Evolutionary conservation across 352 stramenopile genomes (phyloP).

Genomic region (Pythium rishiriense): DNA sequence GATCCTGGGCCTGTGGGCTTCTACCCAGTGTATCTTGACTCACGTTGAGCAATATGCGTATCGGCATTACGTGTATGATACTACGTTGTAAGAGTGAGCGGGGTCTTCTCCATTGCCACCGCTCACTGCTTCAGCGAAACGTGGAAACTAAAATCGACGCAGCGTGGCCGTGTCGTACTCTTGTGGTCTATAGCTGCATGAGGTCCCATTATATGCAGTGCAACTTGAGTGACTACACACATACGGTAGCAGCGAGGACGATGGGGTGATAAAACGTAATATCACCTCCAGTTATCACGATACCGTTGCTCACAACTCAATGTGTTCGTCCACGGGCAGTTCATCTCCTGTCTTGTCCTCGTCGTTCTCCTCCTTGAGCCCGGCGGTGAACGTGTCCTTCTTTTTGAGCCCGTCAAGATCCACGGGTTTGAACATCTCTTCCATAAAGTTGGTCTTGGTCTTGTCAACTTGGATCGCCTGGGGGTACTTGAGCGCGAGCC

Average conservation of each 20-base stretch:
- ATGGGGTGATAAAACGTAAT: too few relatives aligned
- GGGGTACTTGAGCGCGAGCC: slow-evolving; percentile 60
- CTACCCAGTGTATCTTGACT: background rate
- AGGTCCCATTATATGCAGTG: too few relatives aligned
- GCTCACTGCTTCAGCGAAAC: too few relatives aligned
- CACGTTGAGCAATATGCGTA: background rate
- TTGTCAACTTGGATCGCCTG: slow-evolving; percentile 50
- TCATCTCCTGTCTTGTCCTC: slow-evolving; percentile 22
- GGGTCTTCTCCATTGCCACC: too few relatives aligned
- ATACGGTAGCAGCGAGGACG: too few relatives aligned
- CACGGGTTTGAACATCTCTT: slow-evolving; percentile 36
- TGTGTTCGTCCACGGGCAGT: slow-evolving; percentile 37
- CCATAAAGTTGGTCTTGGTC: slow-evolving; percentile 57
- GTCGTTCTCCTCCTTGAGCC: slow-evolving; percentile 14
- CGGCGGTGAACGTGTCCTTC: slow-evolving; percentile 25
- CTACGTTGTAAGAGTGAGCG: too few relatives aligned
- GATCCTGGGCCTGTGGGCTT: background rate
- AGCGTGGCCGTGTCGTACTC: too few relatives aligned
- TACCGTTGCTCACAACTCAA: slow-evolving; percentile 47
- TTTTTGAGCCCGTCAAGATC: slow-evolving; percentile 7
- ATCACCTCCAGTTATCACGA: too few relatives aligned
- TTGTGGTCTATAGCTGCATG: too few relatives aligned
- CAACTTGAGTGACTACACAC: too few relatives aligned
- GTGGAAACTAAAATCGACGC: too few relatives aligned
- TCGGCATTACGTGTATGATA: too few relatives aligned